Conservation (phyloP, 2,329 filamentous ascomycete species). For the Colletotrichum orchidophilum region DNA sequence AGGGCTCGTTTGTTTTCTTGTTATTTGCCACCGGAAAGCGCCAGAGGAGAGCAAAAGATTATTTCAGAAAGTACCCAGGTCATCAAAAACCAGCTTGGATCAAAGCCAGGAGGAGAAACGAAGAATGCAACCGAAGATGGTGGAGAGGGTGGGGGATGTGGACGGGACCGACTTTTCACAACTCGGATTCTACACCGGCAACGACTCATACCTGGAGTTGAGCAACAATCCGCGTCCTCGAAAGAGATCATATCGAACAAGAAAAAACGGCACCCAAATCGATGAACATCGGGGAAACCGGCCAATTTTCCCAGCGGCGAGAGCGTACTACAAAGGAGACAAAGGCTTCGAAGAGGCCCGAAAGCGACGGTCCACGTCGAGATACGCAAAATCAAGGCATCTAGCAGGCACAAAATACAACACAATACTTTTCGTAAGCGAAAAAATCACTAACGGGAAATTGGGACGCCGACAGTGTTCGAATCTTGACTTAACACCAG, state of each 20-base stretch:
- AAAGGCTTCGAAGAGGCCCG: no score
- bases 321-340: no score
- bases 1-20: neutral
- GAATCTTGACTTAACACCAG: no score
- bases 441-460: no score
- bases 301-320: no score
- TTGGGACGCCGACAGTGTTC: no score
- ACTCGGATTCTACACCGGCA: neutral
- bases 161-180: neutral
- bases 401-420: no score
- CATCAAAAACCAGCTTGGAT: neutral
- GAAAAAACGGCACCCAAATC: no score
- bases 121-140: neutral
- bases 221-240: neutral
- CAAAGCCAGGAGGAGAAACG: neutral
- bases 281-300: no score
- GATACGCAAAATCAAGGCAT: no score
- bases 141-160: neutral
- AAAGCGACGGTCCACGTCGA: no score
- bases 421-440: no score
- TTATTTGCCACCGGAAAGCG: neutral
- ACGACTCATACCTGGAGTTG: neutral
- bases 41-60: neutral
- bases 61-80: neutral
- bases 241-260: neutral